Conservation (phyloP, 2,329 filamentous ascomycete species). For the Aspergillus brunneoviolaceus region DNA sequence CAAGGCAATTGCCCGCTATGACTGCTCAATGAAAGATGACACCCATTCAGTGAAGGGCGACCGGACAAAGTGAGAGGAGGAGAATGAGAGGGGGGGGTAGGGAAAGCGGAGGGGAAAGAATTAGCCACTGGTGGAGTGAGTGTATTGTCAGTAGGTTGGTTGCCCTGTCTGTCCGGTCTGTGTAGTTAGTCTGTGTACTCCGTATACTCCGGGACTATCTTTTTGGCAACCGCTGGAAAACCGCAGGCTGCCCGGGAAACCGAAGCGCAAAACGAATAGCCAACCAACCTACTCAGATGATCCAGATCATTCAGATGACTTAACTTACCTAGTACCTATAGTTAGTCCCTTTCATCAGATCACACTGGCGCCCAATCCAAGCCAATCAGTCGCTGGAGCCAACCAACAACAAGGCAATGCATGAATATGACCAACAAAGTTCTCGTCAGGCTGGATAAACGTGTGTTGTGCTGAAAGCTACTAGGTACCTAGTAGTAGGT, state of each 20-base stretch:
- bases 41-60: not conserved
- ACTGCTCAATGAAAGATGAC: not conserved
- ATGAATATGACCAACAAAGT: not conserved
- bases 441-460: not conserved
- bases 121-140: too few relatives aligned
- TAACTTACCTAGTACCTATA: too few relatives aligned
- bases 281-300: not conserved
- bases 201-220: too few relatives aligned
- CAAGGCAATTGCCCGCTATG: not conserved
- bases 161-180: too few relatives aligned
- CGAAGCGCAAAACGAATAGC: not conserved
- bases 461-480: too few relatives aligned
- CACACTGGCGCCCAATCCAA: conserved; percentile 3
- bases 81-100: not conserved
- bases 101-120: not conserved
- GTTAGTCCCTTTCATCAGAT: not conserved
- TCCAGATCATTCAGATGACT: not conserved
- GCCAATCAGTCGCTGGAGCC: not conserved
- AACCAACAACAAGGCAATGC: not conserved
- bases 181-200: too few relatives aligned
- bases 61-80: not conserved
- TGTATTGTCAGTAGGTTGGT: too few relatives aligned
- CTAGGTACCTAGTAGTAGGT: too few relatives aligned
- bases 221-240: not conserved
- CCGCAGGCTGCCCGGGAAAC: conserved; percentile 7